Conservation (phyloP, 805 yeast genomes). For the Maudiozyma bulderi region DNA sequence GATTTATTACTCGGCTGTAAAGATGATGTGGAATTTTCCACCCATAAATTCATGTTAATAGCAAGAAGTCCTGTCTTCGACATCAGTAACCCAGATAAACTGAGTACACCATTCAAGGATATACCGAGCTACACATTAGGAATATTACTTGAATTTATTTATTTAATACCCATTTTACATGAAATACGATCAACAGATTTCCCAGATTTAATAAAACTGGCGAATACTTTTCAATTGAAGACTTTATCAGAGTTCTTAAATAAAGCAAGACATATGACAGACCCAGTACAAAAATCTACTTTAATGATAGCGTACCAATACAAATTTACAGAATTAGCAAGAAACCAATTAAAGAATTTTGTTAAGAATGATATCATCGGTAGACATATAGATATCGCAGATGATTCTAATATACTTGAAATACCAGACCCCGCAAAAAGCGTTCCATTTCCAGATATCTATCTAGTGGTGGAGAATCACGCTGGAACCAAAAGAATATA, state of each 20-base stretch:
- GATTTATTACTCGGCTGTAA: constrained; percentile 20
- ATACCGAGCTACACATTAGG: constrained; percentile 8
- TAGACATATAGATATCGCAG: constrained; percentile 2
- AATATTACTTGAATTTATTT: constrained; percentile 27
- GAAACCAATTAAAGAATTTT: constrained; percentile 17
- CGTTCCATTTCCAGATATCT: constrained; percentile 37
- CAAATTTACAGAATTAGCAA: constrained; percentile 24
- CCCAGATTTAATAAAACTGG: constrained; percentile 23
- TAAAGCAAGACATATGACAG: constrained; percentile 20
- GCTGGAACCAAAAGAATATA: constrained; percentile 31
- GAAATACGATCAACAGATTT: constrained; percentile 27
- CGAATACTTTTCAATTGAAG: constrained; percentile 28
- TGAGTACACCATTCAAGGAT: not conserved
- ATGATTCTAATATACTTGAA: not conserved
- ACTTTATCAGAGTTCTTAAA: constrained; percentile 32
- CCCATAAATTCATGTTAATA: constrained; percentile 37
- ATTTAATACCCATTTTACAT: constrained; percentile 34
- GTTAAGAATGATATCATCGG: constrained; percentile 17
- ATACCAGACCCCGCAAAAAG: not conserved
- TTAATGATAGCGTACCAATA: constrained; percentile 28
- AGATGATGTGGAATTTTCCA: constrained; percentile 7
- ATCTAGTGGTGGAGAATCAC: constrained; percentile 30
- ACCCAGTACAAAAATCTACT: constrained; percentile 27
- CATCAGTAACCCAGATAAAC: not conserved
- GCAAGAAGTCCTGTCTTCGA: constrained; percentile 30